phyloP scores from a whole-genome alignment of 805 yeast species.

The Zygoascus ofunaensis region DNA sequence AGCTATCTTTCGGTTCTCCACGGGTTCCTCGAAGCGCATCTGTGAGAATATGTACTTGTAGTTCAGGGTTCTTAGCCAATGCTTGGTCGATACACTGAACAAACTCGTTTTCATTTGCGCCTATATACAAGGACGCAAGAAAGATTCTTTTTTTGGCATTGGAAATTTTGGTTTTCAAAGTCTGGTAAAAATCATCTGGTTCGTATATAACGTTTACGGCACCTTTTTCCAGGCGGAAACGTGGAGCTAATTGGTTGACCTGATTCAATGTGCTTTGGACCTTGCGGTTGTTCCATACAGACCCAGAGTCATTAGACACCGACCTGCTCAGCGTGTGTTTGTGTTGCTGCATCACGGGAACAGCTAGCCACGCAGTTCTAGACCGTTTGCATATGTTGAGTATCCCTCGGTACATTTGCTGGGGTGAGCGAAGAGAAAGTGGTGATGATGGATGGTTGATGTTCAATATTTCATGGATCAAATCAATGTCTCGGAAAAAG shows the following conservation, averaged over 20 bases:
- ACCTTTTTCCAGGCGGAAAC: constrained; percentile 48
- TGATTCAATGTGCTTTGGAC: constrained; percentile 29
- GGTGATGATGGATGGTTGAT: too few species aligned
- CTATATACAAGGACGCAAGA: constrained; percentile 78
- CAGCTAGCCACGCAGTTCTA: neutral
- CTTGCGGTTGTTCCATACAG: constrained; percentile 12
- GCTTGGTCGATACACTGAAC: constrained; percentile 48
- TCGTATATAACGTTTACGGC: constrained; percentile 52
- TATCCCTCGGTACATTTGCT: too few species aligned
- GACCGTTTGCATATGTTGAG: neutral
- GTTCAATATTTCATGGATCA: too few species aligned
- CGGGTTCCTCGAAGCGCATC: constrained; percentile 91
- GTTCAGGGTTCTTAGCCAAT: constrained; percentile 44
- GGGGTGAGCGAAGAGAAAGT: too few species aligned
- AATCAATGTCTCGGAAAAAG: too few species aligned
- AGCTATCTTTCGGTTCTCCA: constrained; percentile 71
- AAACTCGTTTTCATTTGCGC: constrained; percentile 71
- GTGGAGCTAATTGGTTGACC: constrained; percentile 55
- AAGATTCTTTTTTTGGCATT: constrained; percentile 60
- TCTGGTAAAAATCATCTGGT: constrained; percentile 66
- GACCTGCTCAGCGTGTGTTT: neutral
- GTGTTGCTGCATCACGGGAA: constrained; percentile 1
- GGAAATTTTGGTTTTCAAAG: constrained; percentile 50
- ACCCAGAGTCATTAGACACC: neutral
- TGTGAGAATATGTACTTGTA: constrained; percentile 63